Evolutionary conservation across 805 yeast genomes (phyloP).

Genomic region (Wickerhamomyces hampshirensis): DNA sequence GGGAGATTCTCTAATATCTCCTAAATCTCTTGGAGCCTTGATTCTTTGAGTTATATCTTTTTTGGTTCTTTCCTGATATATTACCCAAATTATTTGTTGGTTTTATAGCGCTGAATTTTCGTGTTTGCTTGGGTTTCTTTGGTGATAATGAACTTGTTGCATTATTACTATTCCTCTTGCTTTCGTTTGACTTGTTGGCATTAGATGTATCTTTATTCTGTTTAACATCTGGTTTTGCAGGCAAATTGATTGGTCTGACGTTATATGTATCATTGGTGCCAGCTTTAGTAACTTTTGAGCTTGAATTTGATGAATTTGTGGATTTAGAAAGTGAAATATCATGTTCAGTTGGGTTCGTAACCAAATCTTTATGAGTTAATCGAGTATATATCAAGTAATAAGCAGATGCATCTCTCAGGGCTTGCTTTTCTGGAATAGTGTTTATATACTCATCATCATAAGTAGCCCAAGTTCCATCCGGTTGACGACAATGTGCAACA

Average conservation of each 20-base stretch:
- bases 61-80: slow-evolving; percentile 13
- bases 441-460: slow-evolving; percentile 92
- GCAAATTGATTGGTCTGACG: too few relatives aligned
- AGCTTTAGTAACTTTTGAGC: neutral
- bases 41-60: slow-evolving; percentile 19
- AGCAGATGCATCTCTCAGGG: slow-evolving; percentile 80
- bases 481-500: slow-evolving; percentile 85
- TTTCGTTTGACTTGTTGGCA: neutral
- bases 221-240: too few relatives aligned
- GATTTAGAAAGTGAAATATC: neutral
- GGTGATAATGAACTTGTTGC: slow-evolving; percentile 1
- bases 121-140: slow-evolving; percentile 1
- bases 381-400: slow-evolving; percentile 85
- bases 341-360: slow-evolving; percentile 5
- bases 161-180: neutral
- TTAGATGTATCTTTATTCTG: too few relatives aligned
- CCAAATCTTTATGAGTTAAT: slow-evolving; percentile 51
- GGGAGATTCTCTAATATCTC: slow-evolving; percentile 10
- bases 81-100: slow-evolving; percentile 24
- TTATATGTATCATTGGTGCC: too few relatives aligned
- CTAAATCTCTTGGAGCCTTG: slow-evolving; percentile 18
- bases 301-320: neutral
- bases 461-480: slow-evolving; percentile 88
- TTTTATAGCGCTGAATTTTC: slow-evolving; percentile 13
- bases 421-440: slow-evolving; percentile 64